Conservation (phyloP, 768 basidiomycete genomes). For the Kwoniella mangroviensis region DNA sequence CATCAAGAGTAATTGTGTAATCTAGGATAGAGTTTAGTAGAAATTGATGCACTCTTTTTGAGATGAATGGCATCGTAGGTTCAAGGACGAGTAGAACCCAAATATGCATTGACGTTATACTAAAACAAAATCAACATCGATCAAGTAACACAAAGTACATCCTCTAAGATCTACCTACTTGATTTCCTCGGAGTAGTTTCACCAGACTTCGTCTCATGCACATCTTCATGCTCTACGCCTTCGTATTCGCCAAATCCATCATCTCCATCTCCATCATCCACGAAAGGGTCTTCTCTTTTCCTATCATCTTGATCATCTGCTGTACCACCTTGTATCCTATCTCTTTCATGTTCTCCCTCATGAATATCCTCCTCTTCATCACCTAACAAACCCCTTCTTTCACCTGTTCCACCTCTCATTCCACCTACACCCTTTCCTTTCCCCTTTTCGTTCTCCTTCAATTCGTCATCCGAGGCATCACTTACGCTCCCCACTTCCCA, state of each 20-base stretch:
- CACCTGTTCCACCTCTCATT: slow-evolving; percentile 12
- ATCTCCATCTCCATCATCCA: slow-evolving; percentile 21
- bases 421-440: slow-evolving; percentile 27
- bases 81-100: neutral
- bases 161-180: neutral
- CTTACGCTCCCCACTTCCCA: slow-evolving; percentile 44
- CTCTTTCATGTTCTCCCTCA: slow-evolving; percentile 11
- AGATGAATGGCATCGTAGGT: too few species aligned
- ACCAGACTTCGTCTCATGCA: slow-evolving; percentile 1
- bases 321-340: neutral
- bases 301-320: neutral
- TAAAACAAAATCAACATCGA: neutral
- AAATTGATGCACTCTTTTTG: too few species aligned
- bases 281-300: slow-evolving; percentile 22
- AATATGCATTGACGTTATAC: neutral
- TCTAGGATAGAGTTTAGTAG: too few species aligned
- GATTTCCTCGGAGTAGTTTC: slow-evolving; percentile 1
- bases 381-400: slow-evolving; percentile 31
- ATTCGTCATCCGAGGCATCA: slow-evolving; percentile 16
- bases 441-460: neutral
- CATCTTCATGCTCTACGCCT: slow-evolving; percentile 26
- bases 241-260: slow-evolving; percentile 54
- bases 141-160: neutral
- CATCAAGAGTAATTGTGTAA: neutral
- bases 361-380: slow-evolving; percentile 28